Base-by-base conservation (phyloP, 1,139 yeast genomes). In the Meyerozyma athensensis region DNA sequence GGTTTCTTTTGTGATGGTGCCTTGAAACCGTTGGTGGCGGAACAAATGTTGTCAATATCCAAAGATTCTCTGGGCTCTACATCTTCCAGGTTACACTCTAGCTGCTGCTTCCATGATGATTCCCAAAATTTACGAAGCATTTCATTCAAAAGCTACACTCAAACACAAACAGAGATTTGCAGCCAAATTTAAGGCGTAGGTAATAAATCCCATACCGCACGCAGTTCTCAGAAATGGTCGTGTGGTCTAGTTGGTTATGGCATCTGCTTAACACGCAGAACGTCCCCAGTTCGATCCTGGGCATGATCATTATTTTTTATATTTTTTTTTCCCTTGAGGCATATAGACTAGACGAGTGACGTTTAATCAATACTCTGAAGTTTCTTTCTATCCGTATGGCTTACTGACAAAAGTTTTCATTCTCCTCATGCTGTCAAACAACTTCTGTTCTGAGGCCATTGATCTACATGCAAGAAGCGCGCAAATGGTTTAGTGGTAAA, bases 231-330 rank as follows among this genome's bases (percentile, higher is more conserved):
- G 32, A 28, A 28, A 17, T 10, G 32, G 32, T 28, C 32, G 32
- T 20, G 86, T 86, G 95, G 95, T 86, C 95, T 86, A 86, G 95
- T 86, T 68, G 95, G 95, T 86, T 77, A 86, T 86, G 95, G 94
- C 95, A 84, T 83, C 90, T 86, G 95, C 95, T 85, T 86, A 86
- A 86, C 96, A 86, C 95, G 95, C 95, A 84, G 90, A 84, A 86
- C 90, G 96, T 87, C 96, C 96, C 96, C 96, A 86, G 96, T 87
- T 87, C 96, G 96, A 87, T 84, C 96, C 96, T 86, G 96, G 96
- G 96, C 87, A 20, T 16, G 32, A 28, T 28, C 32, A 28, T 17
- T 28, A 4, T 8, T 24, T 28, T 28, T 17, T 17, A 24, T 5
- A 5, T 24, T 24, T 24, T 24, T 7, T 24, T 24, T 24, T 24